phyloP scores from a whole-genome alignment of 1,139 yeast species.

The Entelexis paramagnoliae region DNA sequence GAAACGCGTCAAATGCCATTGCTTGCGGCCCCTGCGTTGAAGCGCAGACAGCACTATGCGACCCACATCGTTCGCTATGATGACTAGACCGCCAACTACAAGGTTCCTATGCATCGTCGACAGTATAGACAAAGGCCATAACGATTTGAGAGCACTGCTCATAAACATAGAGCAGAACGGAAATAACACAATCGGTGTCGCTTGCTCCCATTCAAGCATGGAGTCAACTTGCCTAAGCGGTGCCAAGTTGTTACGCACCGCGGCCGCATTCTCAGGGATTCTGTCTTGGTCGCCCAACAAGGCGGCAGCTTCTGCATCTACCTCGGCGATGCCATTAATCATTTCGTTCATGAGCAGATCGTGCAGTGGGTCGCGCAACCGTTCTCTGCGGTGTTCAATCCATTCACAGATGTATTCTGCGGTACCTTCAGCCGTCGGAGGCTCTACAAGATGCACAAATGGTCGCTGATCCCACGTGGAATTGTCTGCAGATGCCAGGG shows the following conservation, averaged over 20 bases:
- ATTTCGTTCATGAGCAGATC: neutral
- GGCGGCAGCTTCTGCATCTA: neutral
- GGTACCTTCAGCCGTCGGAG: neutral
- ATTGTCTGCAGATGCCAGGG: neutral
- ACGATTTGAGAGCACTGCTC: neutral
- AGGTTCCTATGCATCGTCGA: neutral
- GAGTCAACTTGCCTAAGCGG: neutral
- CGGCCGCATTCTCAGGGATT: neutral
- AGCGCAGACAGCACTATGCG: neutral
- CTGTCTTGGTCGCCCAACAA: neutral
- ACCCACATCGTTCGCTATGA: neutral
- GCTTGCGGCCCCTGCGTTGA: neutral
- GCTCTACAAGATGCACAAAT: neutral
- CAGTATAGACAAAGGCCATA: neutral
- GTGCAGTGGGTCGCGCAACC: neutral
- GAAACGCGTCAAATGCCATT: neutral
- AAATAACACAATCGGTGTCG: neutral
- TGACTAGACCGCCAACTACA: neutral
- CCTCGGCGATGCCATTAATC: neutral
- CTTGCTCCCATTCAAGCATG: neutral
- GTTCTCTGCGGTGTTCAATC: neutral
- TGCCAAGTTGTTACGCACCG: neutral
- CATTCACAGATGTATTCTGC: neutral
- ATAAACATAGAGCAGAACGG: neutral
- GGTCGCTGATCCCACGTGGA: neutral